These are phyloP conservation scores for Arthromyces matolae DNA, from an alignment of 768 basidiomycete genomes.

Conservation along the genomic window DNA sequence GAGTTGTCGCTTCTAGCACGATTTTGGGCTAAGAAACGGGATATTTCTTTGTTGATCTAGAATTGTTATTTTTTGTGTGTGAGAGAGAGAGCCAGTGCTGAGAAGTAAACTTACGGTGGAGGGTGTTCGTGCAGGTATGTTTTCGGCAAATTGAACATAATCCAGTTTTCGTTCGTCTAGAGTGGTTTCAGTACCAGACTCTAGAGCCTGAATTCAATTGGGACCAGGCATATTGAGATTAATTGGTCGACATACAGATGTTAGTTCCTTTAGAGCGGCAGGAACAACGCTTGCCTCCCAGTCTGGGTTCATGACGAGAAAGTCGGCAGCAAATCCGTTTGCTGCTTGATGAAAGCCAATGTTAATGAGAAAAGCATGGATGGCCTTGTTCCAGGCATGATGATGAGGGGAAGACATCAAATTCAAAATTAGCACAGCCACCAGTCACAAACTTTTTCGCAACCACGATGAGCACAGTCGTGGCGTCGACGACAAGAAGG, in stretches of 20 bases:
- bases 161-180: constrained; percentile 70
- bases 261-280: constrained; percentile 48
- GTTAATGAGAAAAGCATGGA: constrained; percentile 50
- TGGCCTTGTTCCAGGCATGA: constrained; percentile 58
- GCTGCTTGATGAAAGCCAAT: constrained; percentile 57
- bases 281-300: constrained; percentile 62
- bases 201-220: constrained; percentile 22
- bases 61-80: too few species aligned
- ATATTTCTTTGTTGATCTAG: constrained; percentile 70
- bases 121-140: constrained; percentile 46
- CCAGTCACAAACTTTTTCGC: constrained; percentile 1
- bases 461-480: not conserved
- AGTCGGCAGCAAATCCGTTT: constrained; percentile 64
- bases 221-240: not conserved
- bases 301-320: constrained; percentile 62
- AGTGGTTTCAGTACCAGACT: constrained; percentile 19
- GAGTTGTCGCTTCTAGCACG: constrained; percentile 72
- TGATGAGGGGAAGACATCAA: constrained; percentile 34
- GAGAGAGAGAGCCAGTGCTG: constrained; percentile 1
- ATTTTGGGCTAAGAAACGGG: constrained; percentile 65
- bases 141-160: constrained; percentile 50
- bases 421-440: constrained; percentile 2
- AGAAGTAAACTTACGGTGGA: constrained; percentile 47
- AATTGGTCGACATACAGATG: constrained; percentile 37
- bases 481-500: constrained; percentile 1